These are phyloP conservation scores for Candida buenavistaensis DNA, from an alignment of 1,139 yeast species.

Conservation along the genomic window DNA sequence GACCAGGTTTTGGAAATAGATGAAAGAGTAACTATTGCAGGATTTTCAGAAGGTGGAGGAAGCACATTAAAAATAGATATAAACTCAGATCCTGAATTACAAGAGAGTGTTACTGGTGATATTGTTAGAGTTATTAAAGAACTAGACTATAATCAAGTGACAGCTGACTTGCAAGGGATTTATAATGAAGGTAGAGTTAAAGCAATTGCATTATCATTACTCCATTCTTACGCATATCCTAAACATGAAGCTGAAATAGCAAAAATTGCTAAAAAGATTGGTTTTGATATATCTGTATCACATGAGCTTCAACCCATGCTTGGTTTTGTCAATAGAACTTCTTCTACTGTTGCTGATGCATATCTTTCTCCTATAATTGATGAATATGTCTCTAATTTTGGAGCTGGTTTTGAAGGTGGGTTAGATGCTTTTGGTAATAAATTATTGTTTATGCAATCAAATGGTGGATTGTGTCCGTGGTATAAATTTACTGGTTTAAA, in stretches of 20 bases:
- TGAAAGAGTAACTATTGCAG: conserved; percentile 42
- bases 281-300: conserved; percentile 41
- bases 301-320: conserved; percentile 47
- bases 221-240: conserved; percentile 43
- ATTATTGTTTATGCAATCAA: conserved; percentile 47
- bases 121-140: conserved; percentile 28
- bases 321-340: conserved; percentile 43
- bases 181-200: conserved; percentile 27
- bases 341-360: conserved; percentile 49
- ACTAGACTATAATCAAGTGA: conserved; percentile 31
- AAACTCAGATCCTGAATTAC: conserved; percentile 24
- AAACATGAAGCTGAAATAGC: conserved; percentile 40
- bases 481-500: conserved; percentile 48
- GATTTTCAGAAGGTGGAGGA: conserved; percentile 46
- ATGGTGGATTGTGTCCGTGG: conserved; percentile 52
- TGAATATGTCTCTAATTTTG: conserved; percentile 36
- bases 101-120: conserved; percentile 39
- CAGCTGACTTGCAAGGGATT: conserved; percentile 23
- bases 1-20: conserved; percentile 38
- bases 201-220: conserved; percentile 39
- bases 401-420: conserved; percentile 46
- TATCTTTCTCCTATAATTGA: conserved; percentile 41
- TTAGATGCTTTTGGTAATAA: conserved; percentile 43
- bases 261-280: conserved; percentile 34
- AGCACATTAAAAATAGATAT: conserved; percentile 21